Conservation (phyloP, 257 asterid species). For the Galeopsis tetrahit region DNA sequence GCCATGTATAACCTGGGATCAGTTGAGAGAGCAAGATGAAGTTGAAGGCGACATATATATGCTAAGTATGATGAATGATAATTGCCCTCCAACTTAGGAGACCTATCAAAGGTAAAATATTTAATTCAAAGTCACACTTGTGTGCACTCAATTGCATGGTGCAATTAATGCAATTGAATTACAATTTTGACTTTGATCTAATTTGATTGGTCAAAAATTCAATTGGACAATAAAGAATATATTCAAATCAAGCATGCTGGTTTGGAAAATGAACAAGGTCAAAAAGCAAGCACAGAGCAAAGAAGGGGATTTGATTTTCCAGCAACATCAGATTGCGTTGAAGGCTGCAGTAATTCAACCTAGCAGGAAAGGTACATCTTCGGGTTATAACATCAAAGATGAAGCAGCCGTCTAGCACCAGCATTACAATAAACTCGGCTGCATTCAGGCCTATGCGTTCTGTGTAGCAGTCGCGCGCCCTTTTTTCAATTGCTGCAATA, state of each 20-base stretch:
- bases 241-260: neutral
- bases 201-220: no score
- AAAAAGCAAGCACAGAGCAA: constrained; percentile 29
- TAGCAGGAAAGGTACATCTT: constrained; percentile 21
- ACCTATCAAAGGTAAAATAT: no score
- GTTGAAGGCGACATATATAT: no score
- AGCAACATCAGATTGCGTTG: constrained; percentile 39
- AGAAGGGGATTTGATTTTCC: constrained; percentile 37
- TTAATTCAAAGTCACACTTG: no score
- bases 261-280: constrained; percentile 34
- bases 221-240: no score
- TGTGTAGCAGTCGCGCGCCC: constrained; percentile 38
- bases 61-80: no score
- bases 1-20: no score
- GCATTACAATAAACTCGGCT: constrained; percentile 37
- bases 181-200: no score
- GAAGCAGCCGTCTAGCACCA: constrained; percentile 51
- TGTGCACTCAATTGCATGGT: no score
- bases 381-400: constrained; percentile 33
- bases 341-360: constrained; percentile 39
- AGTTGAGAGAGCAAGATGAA: no score
- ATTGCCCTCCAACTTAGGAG: no score
- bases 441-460: constrained; percentile 12
- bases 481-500: neutral
- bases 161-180: no score